Evolutionary conservation across 306 rosid genomes (phyloP).

Genomic region (Erythrophleum fordii): DNA sequence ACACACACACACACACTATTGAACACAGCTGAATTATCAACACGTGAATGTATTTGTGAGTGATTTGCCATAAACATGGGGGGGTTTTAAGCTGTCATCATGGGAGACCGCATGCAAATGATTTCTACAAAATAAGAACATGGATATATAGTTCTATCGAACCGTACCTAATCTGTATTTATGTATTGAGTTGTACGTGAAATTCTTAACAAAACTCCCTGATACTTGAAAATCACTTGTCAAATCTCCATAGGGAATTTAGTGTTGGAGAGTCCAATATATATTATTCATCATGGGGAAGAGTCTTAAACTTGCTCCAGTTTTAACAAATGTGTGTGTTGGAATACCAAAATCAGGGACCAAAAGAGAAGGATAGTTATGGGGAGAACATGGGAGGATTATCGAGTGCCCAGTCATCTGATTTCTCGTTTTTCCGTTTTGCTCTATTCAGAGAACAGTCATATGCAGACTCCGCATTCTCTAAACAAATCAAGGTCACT

Average conservation of each 20-base stretch:
- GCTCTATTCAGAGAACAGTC: slow-evolving; percentile 53
- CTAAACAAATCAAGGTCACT: slow-evolving; percentile 40
- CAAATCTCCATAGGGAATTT: not conserved
- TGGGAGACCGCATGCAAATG: not conserved
- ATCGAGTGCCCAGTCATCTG: slow-evolving; percentile 18
- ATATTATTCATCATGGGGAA: not conserved
- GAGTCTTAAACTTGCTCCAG: not conserved
- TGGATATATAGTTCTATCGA: not conserved
- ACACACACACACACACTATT: not conserved
- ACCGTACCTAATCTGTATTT: not conserved
- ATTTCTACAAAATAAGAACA: not conserved
- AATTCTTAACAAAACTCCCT: not conserved
- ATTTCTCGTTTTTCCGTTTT: slow-evolving; percentile 52
- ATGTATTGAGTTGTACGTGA: no score
- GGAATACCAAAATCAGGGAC: slow-evolving; percentile 19
- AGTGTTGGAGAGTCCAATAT: not conserved
- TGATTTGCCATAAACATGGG: not conserved
- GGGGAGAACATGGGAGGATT: slow-evolving; percentile 74
- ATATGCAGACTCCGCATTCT: slow-evolving; percentile 61
- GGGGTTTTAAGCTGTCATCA: not conserved
- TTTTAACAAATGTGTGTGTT: not conserved
- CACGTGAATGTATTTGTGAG: not conserved
- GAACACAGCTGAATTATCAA: not conserved
- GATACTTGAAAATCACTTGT: not conserved
- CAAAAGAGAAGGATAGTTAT: slow-evolving; percentile 56